phyloP scores from a whole-genome alignment of 495 filamentous ascomycete species.

The Entonaema liquescens region DNA sequence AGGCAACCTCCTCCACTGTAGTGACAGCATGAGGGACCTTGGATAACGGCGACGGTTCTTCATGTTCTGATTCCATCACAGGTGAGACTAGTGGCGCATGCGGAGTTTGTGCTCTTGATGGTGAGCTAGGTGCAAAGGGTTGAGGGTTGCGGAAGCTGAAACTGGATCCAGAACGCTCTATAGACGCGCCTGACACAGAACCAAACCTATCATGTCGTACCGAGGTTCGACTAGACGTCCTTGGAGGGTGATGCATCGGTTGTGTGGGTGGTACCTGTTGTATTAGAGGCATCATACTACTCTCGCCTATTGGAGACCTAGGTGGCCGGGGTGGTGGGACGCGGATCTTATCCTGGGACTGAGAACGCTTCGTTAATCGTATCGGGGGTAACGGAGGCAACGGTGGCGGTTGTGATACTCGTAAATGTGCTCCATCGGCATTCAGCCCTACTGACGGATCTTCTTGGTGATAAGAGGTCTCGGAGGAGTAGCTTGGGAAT shows the following conservation, averaged over 20 bases:
- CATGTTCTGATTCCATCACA: slow-evolving; percentile 43
- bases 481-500: slow-evolving; percentile 68
- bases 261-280: slow-evolving; percentile 47
- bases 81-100: slow-evolving; percentile 42
- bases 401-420: slow-evolving; percentile 35
- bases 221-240: slow-evolving; percentile 60
- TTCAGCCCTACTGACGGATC: slow-evolving; percentile 37
- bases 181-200: slow-evolving; percentile 38
- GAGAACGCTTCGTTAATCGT: slow-evolving; percentile 48
- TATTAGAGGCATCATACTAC: slow-evolving; percentile 23
- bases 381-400: slow-evolving; percentile 33
- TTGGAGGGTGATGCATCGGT: slow-evolving; percentile 25
- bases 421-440: slow-evolving; percentile 21
- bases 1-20: slow-evolving; percentile 59
- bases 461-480: slow-evolving; percentile 51
- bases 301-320: slow-evolving; percentile 52
- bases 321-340: slow-evolving; percentile 58
- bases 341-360: slow-evolving; percentile 59
- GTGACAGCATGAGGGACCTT: slow-evolving; percentile 53
- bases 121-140: slow-evolving; percentile 44
- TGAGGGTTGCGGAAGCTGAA: slow-evolving; percentile 53
- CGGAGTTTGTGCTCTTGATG: slow-evolving; percentile 41
- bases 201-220: slow-evolving; percentile 54
- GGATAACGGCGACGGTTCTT: slow-evolving; percentile 31
- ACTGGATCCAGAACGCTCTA: slow-evolving; percentile 54